Evolutionary conservation across 2,329 filamentous ascomycete species (phyloP).

Genomic region (Neofusicoccum laricinum): DNA sequence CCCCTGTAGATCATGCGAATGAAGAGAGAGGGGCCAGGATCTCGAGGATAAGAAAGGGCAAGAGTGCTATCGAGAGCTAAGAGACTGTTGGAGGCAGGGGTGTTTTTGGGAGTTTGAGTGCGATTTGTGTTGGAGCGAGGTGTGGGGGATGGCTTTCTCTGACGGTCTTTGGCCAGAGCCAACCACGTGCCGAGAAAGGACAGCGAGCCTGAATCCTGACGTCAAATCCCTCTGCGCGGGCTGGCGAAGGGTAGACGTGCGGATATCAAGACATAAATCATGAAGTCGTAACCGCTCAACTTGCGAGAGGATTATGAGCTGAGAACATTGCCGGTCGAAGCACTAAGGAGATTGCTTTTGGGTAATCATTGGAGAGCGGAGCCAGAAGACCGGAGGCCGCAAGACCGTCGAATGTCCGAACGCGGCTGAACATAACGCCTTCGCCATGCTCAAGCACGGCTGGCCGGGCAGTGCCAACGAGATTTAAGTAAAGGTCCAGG

Average conservation of each 20-base stretch:
- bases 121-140: slow-evolving; percentile 13
- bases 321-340: slow-evolving; percentile 32
- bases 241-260: slow-evolving; percentile 26
- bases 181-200: slow-evolving; percentile 21
- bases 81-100: slow-evolving; percentile 14
- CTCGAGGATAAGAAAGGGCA: slow-evolving; percentile 16
- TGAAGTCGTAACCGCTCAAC: slow-evolving; percentile 42
- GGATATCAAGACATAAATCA: slow-evolving; percentile 41
- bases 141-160: slow-evolving; percentile 9
- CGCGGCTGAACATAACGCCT: slow-evolving; percentile 15
- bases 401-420: slow-evolving; percentile 14
- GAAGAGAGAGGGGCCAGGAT: slow-evolving; percentile 16
- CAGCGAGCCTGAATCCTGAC: slow-evolving; percentile 22
- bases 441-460: slow-evolving; percentile 6
- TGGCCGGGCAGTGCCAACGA: not conserved
- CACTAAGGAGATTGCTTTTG: slow-evolving; percentile 35
- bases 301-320: slow-evolving; percentile 32
- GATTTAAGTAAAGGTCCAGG: not conserved
- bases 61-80: slow-evolving; percentile 16
- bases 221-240: slow-evolving; percentile 22
- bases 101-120: slow-evolving; percentile 14
- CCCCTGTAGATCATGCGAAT: slow-evolving; percentile 17
- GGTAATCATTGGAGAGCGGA: slow-evolving; percentile 14
- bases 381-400: slow-evolving; percentile 15
- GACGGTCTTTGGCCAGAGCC: slow-evolving; percentile 1